Evolutionary conservation across 108 stramenopile species (phyloP).

Genomic region (Cyclostephanos tholiformis): DNA sequence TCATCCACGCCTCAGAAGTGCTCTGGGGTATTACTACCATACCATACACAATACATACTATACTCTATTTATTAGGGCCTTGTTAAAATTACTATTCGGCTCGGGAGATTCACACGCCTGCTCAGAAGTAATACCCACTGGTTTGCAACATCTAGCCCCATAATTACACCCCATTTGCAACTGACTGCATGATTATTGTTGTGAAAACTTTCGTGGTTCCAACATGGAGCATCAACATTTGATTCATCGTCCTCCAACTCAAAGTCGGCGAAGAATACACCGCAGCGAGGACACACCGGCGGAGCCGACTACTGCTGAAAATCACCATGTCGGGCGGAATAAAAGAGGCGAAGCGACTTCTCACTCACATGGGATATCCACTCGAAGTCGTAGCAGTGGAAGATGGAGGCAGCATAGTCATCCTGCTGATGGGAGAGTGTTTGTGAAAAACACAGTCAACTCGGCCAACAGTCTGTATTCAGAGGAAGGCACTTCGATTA

Average conservation of each 20-base stretch:
- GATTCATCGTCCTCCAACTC: neutral
- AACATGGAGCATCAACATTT: slow-evolving; percentile 3
- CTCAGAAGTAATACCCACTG: no score
- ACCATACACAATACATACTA: no score
- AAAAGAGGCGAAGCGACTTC: neutral
- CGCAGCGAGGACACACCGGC: slow-evolving; percentile 5
- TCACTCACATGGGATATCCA: slow-evolving; percentile 19
- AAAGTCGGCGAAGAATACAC: neutral
- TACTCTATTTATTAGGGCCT: no score
- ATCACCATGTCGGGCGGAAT: slow-evolving; percentile 1
- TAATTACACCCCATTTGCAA: no score
- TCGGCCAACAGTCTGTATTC: slow-evolving; percentile 3
- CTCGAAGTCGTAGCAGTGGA: slow-evolving; percentile 16
- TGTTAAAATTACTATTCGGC: no score
- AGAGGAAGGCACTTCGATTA: neutral
- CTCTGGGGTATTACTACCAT: no score
- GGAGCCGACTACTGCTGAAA: slow-evolving; percentile 4
- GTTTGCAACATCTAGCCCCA: no score
- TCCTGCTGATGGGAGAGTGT: neutral
- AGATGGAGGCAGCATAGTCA: neutral
- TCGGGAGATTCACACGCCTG: no score
- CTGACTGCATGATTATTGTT: no score
- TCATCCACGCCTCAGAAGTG: no score
- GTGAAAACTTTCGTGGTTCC: neutral
- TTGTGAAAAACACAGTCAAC: neutral